Conservation (phyloP, 352 stramenopile genomes). For the Pythium angustatum region DNA sequence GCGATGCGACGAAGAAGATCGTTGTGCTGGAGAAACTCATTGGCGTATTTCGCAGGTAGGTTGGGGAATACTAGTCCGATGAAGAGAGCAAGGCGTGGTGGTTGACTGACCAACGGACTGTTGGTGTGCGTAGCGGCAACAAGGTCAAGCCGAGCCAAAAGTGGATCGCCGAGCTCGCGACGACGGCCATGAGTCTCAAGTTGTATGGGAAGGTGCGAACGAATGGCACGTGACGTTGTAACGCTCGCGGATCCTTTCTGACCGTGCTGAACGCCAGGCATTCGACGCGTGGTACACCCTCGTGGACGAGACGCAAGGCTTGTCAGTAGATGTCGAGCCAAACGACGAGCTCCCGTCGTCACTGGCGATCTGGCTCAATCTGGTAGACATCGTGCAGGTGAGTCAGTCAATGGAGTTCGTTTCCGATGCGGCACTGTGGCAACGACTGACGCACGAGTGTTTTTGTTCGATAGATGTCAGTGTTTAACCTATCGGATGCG, state of each 20-base stretch:
- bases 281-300: slow-evolving; percentile 80
- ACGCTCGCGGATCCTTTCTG: too few species aligned
- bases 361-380: slow-evolving; percentile 70
- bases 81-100: too few species aligned
- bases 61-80: not conserved
- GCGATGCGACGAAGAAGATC: slow-evolving; percentile 61
- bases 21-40: slow-evolving; percentile 74
- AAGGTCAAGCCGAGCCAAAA: slow-evolving; percentile 84
- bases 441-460: too few species aligned
- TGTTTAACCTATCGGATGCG: slow-evolving; percentile 61
- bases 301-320: slow-evolving; percentile 41
- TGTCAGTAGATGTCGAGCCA: slow-evolving; percentile 43
- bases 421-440: too few species aligned
- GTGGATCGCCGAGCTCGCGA: slow-evolving; percentile 67
- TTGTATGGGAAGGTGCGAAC: slow-evolving; percentile 37
- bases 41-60: slow-evolving; percentile 62
- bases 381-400: slow-evolving; percentile 82
- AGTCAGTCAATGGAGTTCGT: too few species aligned
- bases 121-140: slow-evolving; percentile 41
- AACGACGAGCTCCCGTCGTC: slow-evolving; percentile 66
- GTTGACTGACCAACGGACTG: not conserved
- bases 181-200: slow-evolving; percentile 54
- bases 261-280: too few species aligned
- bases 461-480: slow-evolving; percentile 36
- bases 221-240: not conserved